These are phyloP conservation scores for Pseudogymnoascus sp. DNA, from an alignment of 2,329 filamentous ascomycete genomes.

Conservation along the genomic window DNA sequence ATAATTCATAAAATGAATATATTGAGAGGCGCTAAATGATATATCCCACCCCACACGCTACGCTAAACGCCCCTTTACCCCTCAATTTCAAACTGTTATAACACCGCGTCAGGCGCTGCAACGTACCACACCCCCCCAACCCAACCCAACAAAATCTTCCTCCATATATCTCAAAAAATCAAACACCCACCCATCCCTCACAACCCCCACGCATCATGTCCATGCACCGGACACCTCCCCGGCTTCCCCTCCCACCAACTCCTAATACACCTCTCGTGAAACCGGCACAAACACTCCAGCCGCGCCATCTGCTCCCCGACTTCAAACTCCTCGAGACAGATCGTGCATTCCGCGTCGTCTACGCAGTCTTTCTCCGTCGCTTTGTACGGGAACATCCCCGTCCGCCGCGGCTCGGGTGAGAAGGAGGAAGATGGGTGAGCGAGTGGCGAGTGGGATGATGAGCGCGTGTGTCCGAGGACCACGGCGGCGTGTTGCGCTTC, in stretches of 20 bases:
- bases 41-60: neutral
- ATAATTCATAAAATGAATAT: neutral
- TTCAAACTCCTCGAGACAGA: constrained; percentile 61
- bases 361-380: constrained; percentile 64
- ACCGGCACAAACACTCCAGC: constrained; percentile 60
- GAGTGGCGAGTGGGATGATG: constrained; percentile 1
- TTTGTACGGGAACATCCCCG: constrained; percentile 57
- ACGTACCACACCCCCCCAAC: neutral
- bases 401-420: constrained; percentile 36
- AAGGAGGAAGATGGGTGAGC: neutral
- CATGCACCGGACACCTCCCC: constrained; percentile 59
- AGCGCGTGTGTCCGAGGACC: constrained; percentile 15
- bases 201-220: constrained; percentile 37
- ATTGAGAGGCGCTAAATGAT: constrained; percentile 3
- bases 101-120: neutral
- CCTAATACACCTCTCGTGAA: constrained; percentile 55
- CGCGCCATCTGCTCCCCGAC: constrained; percentile 58
- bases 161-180: neutral
- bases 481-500: constrained; percentile 23
- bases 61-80: neutral
- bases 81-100: neutral
- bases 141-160: neutral
- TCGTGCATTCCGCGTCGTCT: constrained; percentile 62
- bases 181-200: neutral
- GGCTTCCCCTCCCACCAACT: constrained; percentile 59